phyloP scores from a whole-genome alignment of 106 monocot species.

The Phalaenopsis equestris region DNA sequence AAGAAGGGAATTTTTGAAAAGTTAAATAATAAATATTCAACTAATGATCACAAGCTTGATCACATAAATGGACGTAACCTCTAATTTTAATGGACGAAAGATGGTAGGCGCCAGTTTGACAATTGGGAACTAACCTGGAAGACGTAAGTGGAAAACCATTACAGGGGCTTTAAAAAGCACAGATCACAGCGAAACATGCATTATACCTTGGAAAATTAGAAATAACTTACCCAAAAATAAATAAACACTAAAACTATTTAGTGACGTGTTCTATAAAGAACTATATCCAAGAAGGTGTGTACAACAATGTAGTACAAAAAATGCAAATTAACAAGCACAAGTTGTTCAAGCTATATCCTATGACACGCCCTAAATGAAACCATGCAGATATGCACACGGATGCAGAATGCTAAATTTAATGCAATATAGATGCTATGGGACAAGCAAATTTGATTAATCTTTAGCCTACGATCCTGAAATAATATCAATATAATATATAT shows the following conservation, averaged over 20 bases:
- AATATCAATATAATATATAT: background rate
- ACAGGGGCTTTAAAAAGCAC: background rate
- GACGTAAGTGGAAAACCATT: background rate
- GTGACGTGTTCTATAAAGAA: background rate
- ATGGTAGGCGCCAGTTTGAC: background rate
- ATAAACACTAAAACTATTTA: background rate
- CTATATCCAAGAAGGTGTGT: background rate
- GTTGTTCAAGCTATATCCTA: background rate
- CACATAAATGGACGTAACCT: background rate
- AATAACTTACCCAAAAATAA: background rate
- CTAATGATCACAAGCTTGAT: background rate
- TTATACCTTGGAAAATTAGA: background rate
- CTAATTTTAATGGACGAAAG: background rate
- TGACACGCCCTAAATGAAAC: background rate
- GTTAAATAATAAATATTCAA: background rate
- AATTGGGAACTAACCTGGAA: background rate
- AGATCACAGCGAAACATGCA: background rate
- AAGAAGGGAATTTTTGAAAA: background rate
- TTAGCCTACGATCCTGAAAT: background rate
- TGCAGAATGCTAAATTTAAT: background rate
- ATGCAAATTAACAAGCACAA: background rate
- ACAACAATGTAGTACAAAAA: background rate
- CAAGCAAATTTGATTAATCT: background rate
- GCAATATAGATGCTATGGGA: background rate
- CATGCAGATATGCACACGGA: background rate